Percentiles rank a stretch among this genome's conserved stretches.
These are phyloP conservation scores for Rhodotorula sp. DNA, from an alignment of 1,284 basidiomycete species.

Conservation along the genomic window DNA sequence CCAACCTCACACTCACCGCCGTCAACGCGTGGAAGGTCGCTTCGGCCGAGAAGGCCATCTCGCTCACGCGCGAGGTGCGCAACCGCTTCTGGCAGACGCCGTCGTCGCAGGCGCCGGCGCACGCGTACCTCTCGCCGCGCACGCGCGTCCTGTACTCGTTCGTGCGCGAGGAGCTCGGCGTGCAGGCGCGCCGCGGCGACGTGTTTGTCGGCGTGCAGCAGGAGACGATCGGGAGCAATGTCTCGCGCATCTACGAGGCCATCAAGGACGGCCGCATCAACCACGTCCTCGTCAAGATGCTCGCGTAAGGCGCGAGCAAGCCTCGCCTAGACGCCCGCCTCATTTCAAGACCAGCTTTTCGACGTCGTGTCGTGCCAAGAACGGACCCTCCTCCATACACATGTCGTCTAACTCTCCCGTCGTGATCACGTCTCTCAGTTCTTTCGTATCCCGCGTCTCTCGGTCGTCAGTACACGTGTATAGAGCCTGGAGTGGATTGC, in stretches of 20 bases:
- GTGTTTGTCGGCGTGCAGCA: slow-evolving; percentile 35
- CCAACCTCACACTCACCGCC: slow-evolving; percentile 47
- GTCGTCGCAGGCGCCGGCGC: slow-evolving; percentile 59
- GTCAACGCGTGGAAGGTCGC: slow-evolving; percentile 60
- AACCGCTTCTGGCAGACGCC: slow-evolving; percentile 60
- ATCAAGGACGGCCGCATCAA: slow-evolving; percentile 35
- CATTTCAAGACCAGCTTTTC: background rate
- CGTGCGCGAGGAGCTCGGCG: slow-evolving; percentile 64
- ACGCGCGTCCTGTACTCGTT: slow-evolving; percentile 70
- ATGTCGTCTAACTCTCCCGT: too few relatives aligned
- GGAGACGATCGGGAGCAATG: slow-evolving; percentile 33
- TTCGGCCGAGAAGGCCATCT: slow-evolving; percentile 57
- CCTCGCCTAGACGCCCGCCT: background rate
- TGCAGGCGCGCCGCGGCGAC: slow-evolving; percentile 60
- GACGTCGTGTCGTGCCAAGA: too few relatives aligned
- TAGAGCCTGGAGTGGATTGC: too few relatives aligned
- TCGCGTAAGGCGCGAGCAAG: slow-evolving; percentile 1
- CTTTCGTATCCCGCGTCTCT: too few relatives aligned
- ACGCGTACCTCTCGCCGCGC: slow-evolving; percentile 60
- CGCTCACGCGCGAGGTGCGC: slow-evolving; percentile 59
- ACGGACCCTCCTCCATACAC: too few relatives aligned
- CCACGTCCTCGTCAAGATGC: slow-evolving; percentile 31
- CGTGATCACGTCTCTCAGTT: too few relatives aligned
- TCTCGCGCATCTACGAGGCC: slow-evolving; percentile 36
- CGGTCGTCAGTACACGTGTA: too few relatives aligned